A percentile compares a stretch with the other conserved stretches of the same genome.
Evolutionary conservation across 2,329 filamentous ascomycete species (phyloP).

Genomic region (Epichloe typhina): DNA sequence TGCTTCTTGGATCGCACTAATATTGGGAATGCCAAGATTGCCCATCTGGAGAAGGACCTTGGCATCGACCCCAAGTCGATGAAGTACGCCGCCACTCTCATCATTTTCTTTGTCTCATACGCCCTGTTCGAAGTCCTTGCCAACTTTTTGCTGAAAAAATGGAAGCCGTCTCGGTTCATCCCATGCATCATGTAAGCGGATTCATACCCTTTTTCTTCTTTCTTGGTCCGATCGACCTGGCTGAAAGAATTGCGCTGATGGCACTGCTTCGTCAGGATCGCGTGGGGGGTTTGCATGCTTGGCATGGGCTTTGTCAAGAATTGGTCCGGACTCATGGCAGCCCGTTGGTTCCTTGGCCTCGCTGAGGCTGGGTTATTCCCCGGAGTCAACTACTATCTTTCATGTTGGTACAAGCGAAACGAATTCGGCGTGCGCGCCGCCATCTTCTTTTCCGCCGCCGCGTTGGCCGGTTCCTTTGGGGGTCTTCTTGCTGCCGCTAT

Average conservation of each 20-base stretch:
- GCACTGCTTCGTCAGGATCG: slow-evolving; percentile 27
- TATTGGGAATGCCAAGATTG: slow-evolving; percentile 57
- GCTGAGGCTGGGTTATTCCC: slow-evolving; percentile 66
- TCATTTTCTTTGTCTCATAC: slow-evolving; percentile 82
- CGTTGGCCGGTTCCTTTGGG: slow-evolving; percentile 65
- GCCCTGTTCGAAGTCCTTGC: slow-evolving; percentile 65
- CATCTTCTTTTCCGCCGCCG: slow-evolving; percentile 74
- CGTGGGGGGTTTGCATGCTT: slow-evolving; percentile 57
- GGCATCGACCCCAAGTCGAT: slow-evolving; percentile 44
- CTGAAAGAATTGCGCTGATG: neutral
- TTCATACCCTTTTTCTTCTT: neutral
- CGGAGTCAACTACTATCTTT: slow-evolving; percentile 67
- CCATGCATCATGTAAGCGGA: slow-evolving; percentile 59
- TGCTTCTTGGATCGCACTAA: slow-evolving; percentile 68
- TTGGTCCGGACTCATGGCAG: slow-evolving; percentile 52
- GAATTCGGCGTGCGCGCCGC: slow-evolving; percentile 73
- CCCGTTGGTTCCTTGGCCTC: slow-evolving; percentile 58
- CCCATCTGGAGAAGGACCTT: slow-evolving; percentile 24
- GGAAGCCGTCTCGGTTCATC: slow-evolving; percentile 67
- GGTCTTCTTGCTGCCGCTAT: slow-evolving; percentile 62
- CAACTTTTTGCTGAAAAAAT: slow-evolving; percentile 67
- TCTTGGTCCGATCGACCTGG: neutral
- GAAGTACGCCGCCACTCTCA: slow-evolving; percentile 63
- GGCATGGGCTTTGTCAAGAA: slow-evolving; percentile 54
- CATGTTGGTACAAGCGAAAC: slow-evolving; percentile 69